phyloP scores from a whole-genome alignment of 768 basidiomycete genomes.

The Gautieria morchelliformis region DNA sequence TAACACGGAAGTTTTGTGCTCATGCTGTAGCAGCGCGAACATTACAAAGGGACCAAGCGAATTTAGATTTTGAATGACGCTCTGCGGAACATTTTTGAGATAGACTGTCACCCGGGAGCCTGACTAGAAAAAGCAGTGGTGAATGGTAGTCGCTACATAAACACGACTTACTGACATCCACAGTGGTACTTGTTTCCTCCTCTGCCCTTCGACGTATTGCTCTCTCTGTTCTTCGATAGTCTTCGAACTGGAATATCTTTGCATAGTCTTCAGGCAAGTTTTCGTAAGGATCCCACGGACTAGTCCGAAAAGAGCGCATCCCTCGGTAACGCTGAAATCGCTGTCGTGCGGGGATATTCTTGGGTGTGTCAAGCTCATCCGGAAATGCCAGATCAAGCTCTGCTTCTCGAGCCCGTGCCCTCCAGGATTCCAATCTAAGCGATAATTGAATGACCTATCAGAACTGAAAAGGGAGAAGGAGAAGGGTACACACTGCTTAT shows the following conservation, averaged over 20 bases:
- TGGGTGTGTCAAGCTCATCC: conserved; percentile 93
- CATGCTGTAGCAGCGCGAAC: conserved; percentile 84
- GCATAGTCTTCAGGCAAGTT: conserved; percentile 92
- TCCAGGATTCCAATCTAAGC: conserved; percentile 56
- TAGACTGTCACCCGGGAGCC: conserved; percentile 74
- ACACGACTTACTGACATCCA: conserved; percentile 47
- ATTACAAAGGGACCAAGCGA: conserved; percentile 44
- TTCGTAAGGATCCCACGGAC: conserved; percentile 97
- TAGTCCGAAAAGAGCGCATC: conserved; percentile 85
- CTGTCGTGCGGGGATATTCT: conserved; percentile 64
- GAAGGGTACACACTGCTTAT: conserved; percentile 57
- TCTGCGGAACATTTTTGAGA: conserved; percentile 65
- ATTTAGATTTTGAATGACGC: conserved; percentile 31
- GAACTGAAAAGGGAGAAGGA: background rate
- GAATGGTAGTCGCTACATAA: background rate
- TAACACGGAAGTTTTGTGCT: conserved; percentile 89
- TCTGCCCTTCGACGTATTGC: conserved; percentile 58
- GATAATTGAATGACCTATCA: background rate
- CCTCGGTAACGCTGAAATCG: conserved; percentile 92
- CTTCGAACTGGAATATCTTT: conserved; percentile 93
- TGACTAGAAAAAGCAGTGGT: conserved; percentile 35
- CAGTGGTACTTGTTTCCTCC: conserved; percentile 38
- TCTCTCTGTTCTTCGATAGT: conserved; percentile 79
- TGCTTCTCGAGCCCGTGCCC: conserved; percentile 59
- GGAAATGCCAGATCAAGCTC: conserved; percentile 83